Evolutionary conservation across 805 yeast species (phyloP).

Genomic region (Wickerhamomyces tratensis): DNA sequence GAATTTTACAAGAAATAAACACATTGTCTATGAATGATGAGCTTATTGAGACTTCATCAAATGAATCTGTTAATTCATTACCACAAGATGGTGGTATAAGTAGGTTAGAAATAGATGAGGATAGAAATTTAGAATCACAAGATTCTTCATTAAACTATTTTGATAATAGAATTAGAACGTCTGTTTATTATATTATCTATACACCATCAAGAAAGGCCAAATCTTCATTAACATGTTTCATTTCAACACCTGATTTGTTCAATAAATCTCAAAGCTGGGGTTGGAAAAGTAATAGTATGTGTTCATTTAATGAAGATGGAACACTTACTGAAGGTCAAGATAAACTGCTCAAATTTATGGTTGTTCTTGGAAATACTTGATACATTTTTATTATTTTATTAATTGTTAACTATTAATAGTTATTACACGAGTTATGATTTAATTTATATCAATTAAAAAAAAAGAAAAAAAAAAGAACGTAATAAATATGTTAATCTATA

Average conservation of each 20-base stretch:
- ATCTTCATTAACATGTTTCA: constrained; percentile 38
- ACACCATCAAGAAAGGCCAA: constrained; percentile 40
- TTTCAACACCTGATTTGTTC: constrained; percentile 45
- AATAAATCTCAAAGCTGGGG: constrained; percentile 52
- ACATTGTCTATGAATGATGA: not conserved
- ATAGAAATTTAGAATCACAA: constrained; percentile 4
- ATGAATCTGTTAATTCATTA: not conserved
- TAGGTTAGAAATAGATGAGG: not conserved
- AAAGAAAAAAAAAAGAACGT: not conserved
- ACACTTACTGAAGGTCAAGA: constrained; percentile 33
- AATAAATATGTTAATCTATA: not conserved
- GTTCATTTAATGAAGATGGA: constrained; percentile 40
- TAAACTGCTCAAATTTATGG: constrained; percentile 36
- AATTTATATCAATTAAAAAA: not conserved
- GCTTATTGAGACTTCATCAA: not conserved
- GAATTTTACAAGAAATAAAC: not conserved
- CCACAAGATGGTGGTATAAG: not conserved
- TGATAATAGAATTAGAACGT: constrained; percentile 34
- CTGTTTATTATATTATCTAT: constrained; percentile 43
- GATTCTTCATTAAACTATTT: constrained; percentile 29
- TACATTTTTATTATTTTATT: too few species aligned
- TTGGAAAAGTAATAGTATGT: constrained; percentile 48
- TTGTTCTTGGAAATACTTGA: constrained; percentile 35
- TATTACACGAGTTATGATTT: not conserved
- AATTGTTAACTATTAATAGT: not conserved